Evolutionary conservation across 1,284 basidiomycete genomes (phyloP).

Genomic region (Cryptococcus floricola): DNA sequence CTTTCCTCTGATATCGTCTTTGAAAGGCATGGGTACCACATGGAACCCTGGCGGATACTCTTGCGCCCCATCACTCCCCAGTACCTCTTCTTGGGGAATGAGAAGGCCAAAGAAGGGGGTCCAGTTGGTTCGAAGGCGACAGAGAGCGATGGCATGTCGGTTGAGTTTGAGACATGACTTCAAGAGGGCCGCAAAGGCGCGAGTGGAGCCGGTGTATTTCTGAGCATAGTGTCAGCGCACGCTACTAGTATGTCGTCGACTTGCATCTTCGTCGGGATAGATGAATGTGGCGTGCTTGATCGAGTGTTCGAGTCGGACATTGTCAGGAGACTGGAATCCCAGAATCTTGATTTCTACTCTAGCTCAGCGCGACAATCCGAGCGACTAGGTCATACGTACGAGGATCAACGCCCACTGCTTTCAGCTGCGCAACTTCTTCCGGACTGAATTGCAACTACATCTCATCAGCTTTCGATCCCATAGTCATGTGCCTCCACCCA

Average conservation of each 20-base stretch:
- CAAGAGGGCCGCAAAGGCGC: slow-evolving; percentile 84
- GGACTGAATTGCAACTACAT: slow-evolving; percentile 72
- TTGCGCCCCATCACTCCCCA: slow-evolving; percentile 67
- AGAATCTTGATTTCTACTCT: slow-evolving; percentile 67
- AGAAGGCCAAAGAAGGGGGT: slow-evolving; percentile 78
- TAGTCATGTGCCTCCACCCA: slow-evolving; percentile 34
- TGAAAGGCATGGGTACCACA: slow-evolving; percentile 83
- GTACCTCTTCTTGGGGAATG: slow-evolving; percentile 79
- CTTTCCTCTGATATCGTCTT: slow-evolving; percentile 83
- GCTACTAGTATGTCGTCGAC: slow-evolving; percentile 18
- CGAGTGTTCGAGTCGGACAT: slow-evolving; percentile 79
- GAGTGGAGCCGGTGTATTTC: slow-evolving; percentile 82
- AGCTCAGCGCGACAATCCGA: neutral
- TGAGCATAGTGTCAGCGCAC: slow-evolving; percentile 1
- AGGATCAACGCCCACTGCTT: slow-evolving; percentile 70
- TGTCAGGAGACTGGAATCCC: slow-evolving; percentile 76
- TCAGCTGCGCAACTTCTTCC: slow-evolving; percentile 77
- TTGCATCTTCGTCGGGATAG: slow-evolving; percentile 83
- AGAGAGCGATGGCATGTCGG: slow-evolving; percentile 74
- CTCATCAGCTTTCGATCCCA: neutral
- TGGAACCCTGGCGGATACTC: slow-evolving; percentile 86
- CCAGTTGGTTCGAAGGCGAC: slow-evolving; percentile 66
- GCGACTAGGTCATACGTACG: slow-evolving; percentile 51
- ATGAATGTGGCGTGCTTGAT: slow-evolving; percentile 88
- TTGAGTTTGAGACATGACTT: slow-evolving; percentile 76